Base-by-base conservation (phyloP, 2,329 filamentous ascomycete species). In the Scedosporium boydii region DNA sequence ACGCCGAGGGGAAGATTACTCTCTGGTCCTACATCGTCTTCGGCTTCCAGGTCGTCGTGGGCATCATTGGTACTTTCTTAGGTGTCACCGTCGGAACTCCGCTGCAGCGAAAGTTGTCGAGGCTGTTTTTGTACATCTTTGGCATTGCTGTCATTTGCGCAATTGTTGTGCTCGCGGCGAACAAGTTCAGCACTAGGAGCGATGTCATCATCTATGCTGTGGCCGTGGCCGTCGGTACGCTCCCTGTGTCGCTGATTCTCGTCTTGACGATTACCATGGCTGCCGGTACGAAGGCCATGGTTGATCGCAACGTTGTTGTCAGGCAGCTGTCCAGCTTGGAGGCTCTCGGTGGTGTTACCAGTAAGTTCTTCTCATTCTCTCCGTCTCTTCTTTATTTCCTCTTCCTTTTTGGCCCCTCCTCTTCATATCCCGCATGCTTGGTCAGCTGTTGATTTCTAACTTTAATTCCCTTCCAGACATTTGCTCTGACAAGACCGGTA, bases 81-180 rank as follows among this genome's bases (percentile, higher is more conserved):
- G 87, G 87, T 60, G 80, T 89, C 64, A 87, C 83, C 62, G 81
- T 87, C 12, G 87, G 88, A 57, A 90, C 87, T 9, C 88, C 87
- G 2, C 77, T 90, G 21, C 86, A 89, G 71, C 80, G 82, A 67
- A 89, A 87, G 68, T 77, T 90, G n/a, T 87, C 86, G 58, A 83
- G 84, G 70, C 79, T 90, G 59, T 87, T 87, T 23, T 77, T 89
- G n/a, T 71, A 87, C 2, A 80, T 90, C 2, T 89, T 90, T 69
- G 79, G 77, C 38, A 81, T 88, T 60, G 87, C 87, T 2, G 82
- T 90, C 16, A 68, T 90, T 26, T 87, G 86, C 64, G 87, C 87
- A 6, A 82, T 90, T 66, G 84, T 90, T 67, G 87, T 89, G 51
- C 80, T 89, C 56, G 87, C 78, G 6, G 83, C 86, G 61, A 89